phyloP scores from a whole-genome alignment of 1,139 yeast genomes.

The Saccharomycopsis crataegensis region DNA sequence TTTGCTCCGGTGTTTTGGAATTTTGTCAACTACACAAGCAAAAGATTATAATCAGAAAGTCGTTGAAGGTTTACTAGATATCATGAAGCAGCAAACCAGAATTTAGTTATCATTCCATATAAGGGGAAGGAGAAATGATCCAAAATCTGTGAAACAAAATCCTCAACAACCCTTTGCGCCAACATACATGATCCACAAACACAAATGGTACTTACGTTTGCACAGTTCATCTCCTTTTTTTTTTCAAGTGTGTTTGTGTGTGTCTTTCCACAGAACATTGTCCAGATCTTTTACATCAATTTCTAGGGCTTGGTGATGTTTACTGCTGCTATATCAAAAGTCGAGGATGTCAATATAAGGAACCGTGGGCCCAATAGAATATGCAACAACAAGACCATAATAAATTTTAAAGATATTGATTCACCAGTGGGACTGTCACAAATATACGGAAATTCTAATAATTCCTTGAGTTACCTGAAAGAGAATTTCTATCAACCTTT shows the following conservation, averaged over 20 bases:
- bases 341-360: neutral
- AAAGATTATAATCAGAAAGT: slow-evolving; percentile 44
- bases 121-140: neutral
- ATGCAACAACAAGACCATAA: too few relatives aligned
- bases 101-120: neutral
- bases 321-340: slow-evolving; percentile 3
- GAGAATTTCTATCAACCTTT: too few relatives aligned
- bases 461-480: too few relatives aligned
- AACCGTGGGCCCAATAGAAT: too few relatives aligned
- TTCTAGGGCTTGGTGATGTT: neutral
- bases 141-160: neutral
- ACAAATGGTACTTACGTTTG: neutral
- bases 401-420: too few relatives aligned
- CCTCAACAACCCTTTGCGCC: too few relatives aligned
- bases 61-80: slow-evolving; percentile 37
- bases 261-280: neutral
- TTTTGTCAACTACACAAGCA: slow-evolving; percentile 42
- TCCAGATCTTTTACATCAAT: too few relatives aligned
- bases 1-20: slow-evolving; percentile 50
- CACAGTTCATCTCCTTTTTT: neutral
- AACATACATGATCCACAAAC: too few relatives aligned
- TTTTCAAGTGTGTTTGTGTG: neutral
- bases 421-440: too few relatives aligned
- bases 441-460: too few relatives aligned
- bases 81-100: slow-evolving; percentile 12